phyloP scores from a whole-genome alignment of 306 rosid genomes.

The Dicorynia guianensis region DNA sequence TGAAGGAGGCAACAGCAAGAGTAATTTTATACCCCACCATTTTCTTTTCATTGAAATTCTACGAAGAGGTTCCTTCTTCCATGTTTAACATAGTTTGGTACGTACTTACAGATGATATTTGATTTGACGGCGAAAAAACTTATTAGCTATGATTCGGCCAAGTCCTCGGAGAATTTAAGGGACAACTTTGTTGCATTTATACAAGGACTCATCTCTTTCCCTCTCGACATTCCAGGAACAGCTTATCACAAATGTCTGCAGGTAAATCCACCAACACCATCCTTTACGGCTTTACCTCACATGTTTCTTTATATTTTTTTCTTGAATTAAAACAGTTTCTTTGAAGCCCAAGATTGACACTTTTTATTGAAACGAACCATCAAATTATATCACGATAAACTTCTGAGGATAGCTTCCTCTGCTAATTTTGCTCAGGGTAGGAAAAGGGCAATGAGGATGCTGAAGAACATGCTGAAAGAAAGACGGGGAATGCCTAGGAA shows the following conservation, averaged over 20 bases:
- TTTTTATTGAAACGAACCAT: too few species aligned
- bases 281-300: too few species aligned
- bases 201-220: slow-evolving; percentile 93
- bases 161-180: slow-evolving; percentile 72
- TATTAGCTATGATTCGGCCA: slow-evolving; percentile 76
- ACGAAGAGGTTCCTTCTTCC: slow-evolving; percentile 1
- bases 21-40: slow-evolving; percentile 47
- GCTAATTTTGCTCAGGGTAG: slow-evolving; percentile 71
- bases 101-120: slow-evolving; percentile 82
- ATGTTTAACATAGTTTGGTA: slow-evolving; percentile 41
- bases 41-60: slow-evolving; percentile 31
- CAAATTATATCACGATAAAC: neutral
- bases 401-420: slow-evolving; percentile 7
- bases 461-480: slow-evolving; percentile 78
- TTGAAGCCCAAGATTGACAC: slow-evolving; percentile 12
- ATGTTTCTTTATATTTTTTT: neutral
- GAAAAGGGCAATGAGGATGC: slow-evolving; percentile 91
- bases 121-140: slow-evolving; percentile 91
- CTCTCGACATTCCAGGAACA: slow-evolving; percentile 87
- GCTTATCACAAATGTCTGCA: slow-evolving; percentile 84
- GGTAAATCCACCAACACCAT: slow-evolving; percentile 50
- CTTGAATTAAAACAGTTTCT: neutral
- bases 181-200: slow-evolving; percentile 84
- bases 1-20: slow-evolving; percentile 88
- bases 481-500: slow-evolving; percentile 68